phyloP scores from a whole-genome alignment of 352 stramenopile genomes.

The Phytophthora tubulina region DNA sequence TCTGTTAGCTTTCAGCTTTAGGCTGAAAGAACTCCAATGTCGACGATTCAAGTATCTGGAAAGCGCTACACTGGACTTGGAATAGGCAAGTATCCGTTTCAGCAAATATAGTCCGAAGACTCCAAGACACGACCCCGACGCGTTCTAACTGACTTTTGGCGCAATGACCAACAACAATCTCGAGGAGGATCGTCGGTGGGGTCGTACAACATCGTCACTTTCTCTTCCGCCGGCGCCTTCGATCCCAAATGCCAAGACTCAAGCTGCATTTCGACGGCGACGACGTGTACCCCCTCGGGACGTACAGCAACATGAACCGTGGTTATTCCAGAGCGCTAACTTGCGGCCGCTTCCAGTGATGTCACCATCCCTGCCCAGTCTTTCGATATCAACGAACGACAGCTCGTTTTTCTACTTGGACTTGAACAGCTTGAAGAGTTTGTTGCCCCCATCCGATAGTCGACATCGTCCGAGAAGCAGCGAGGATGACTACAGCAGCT shows the following conservation, averaged over 20 bases:
- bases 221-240: conserved; percentile 20
- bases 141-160: not conserved
- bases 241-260: conserved; percentile 23
- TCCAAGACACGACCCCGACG: too few species aligned
- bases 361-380: conserved; percentile 17
- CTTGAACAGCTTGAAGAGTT: conserved; percentile 65
- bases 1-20: too few species aligned
- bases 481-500: conserved; percentile 27
- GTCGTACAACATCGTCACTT: conserved; percentile 11
- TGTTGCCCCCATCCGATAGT: conserved; percentile 48
- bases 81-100: conserved; percentile 22
- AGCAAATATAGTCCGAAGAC: not conserved
- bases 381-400: conserved; percentile 32
- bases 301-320: conserved; percentile 56
- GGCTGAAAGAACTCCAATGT: not conserved
- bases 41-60: not conserved
- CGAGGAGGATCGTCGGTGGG: conserved; percentile 33
- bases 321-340: conserved; percentile 77
- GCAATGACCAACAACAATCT: conserved; percentile 47
- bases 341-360: conserved; percentile 39
- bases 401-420: conserved; percentile 77
- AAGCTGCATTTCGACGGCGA: conserved; percentile 28
- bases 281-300: conserved; percentile 30
- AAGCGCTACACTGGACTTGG: not conserved
- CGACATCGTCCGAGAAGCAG: conserved; percentile 37